Evolutionary conservation across 108 stramenopile genomes (phyloP).

Genomic region (Fistulifera pelliculosa): DNA sequence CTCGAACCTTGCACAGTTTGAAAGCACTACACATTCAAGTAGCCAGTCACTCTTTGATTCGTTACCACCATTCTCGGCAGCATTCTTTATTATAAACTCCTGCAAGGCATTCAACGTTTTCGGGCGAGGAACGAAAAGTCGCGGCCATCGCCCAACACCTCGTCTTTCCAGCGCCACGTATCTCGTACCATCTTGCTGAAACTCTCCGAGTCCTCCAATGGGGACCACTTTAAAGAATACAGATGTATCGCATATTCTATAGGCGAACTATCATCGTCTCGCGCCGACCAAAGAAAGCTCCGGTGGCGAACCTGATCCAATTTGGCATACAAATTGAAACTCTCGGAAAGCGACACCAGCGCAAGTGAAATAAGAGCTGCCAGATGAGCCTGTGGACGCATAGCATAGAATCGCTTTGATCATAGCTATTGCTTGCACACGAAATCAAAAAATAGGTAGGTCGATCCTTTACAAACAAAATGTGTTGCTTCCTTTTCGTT

Average conservation of each 20-base stretch:
- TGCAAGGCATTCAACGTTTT: slow-evolving; percentile 51
- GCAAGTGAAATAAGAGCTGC: too few relatives aligned
- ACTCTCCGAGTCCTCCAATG: background rate
- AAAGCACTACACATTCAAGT: slow-evolving; percentile 51
- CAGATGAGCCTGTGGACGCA: too few relatives aligned
- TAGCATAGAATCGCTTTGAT: too few relatives aligned
- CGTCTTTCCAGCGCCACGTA: slow-evolving; percentile 78
- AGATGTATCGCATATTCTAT: background rate
- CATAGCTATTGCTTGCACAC: too few relatives aligned
- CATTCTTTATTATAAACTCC: slow-evolving; percentile 3
- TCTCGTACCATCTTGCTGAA: slow-evolving; percentile 29
- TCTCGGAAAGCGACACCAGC: too few relatives aligned
- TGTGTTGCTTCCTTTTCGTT: too few relatives aligned
- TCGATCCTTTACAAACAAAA: too few relatives aligned
- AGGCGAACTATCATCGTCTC: too few relatives aligned
- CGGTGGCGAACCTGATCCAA: too few relatives aligned
- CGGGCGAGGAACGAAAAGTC: slow-evolving; percentile 77
- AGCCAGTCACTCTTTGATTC: background rate
- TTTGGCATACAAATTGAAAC: too few relatives aligned
- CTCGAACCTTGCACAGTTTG: slow-evolving; percentile 73
- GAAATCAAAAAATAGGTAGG: too few relatives aligned
- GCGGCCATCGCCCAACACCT: slow-evolving; percentile 62
- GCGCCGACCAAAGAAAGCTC: too few relatives aligned
- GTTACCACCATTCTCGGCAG: slow-evolving; percentile 22
- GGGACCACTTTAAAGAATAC: background rate